phyloP scores from a whole-genome alignment of 257 asterid genomes.

The Solanum sejunctum region DNA sequence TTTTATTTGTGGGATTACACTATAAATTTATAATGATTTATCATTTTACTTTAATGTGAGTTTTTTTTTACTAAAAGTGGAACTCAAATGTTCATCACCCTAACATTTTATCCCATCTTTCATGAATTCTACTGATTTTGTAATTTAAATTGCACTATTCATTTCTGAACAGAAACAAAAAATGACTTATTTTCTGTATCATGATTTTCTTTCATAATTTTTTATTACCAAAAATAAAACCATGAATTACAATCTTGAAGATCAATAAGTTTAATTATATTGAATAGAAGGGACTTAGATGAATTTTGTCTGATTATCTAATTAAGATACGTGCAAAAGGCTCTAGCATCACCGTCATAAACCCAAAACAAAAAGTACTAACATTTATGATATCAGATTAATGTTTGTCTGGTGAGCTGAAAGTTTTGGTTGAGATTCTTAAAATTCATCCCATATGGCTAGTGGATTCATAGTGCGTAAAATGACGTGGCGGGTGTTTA shows the following conservation, averaged over 20 bases:
- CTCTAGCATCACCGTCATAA: background rate
- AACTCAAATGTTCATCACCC: background rate
- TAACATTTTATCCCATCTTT: background rate
- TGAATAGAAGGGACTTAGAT: background rate
- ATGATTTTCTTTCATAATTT: background rate
- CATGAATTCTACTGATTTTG: background rate
- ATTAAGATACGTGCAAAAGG: background rate
- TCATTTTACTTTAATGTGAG: background rate
- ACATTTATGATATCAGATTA: background rate
- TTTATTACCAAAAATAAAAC: background rate
- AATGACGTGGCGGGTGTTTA: slow-evolving; percentile 11
- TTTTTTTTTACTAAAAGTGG: background rate
- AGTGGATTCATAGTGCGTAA: slow-evolving; percentile 4
- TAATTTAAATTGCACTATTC: background rate
- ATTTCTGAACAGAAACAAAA: background rate
- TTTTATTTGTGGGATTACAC: too few species aligned
- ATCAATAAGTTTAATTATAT: background rate
- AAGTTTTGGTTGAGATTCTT: background rate
- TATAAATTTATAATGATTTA: background rate
- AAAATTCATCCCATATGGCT: background rate
- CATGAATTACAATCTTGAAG: background rate
- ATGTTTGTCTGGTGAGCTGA: background rate
- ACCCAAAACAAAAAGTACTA: background rate
- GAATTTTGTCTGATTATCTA: background rate
- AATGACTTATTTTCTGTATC: background rate